A percentile compares a stretch with the other conserved stretches of the same genome.
phyloP scores from a whole-genome alignment of 495 filamentous ascomycete genomes.

The Tuber calosporum region DNA sequence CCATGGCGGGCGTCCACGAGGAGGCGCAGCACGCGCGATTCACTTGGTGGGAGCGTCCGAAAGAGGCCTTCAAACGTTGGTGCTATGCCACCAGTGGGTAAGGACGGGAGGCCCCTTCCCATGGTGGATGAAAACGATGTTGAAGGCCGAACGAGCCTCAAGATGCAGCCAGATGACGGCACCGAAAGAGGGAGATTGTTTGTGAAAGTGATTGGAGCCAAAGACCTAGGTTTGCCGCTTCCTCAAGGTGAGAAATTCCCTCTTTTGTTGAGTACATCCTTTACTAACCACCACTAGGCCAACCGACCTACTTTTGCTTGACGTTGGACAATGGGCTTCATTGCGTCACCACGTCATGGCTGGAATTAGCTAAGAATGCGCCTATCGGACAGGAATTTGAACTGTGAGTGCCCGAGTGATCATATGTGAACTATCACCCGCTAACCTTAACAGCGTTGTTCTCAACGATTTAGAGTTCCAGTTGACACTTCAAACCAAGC shows the following conservation, averaged over 20 bases:
- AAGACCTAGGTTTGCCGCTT: slow-evolving; percentile 84
- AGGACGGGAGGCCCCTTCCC: slow-evolving; percentile 65
- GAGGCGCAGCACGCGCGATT: slow-evolving; percentile 58
- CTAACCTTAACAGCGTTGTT: slow-evolving; percentile 54
- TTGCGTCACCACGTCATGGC: slow-evolving; percentile 92
- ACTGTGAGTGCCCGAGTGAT: slow-evolving; percentile 47
- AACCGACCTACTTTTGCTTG: slow-evolving; percentile 84
- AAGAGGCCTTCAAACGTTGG: slow-evolving; percentile 58
- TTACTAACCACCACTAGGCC: slow-evolving; percentile 54
- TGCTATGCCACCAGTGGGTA: slow-evolving; percentile 72
- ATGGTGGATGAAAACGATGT: slow-evolving; percentile 45
- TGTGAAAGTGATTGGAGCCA: slow-evolving; percentile 94
- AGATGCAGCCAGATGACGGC: slow-evolving; percentile 61
- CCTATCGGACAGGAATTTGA: slow-evolving; percentile 98
- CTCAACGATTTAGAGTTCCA: slow-evolving; percentile 96
- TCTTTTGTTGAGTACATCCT: slow-evolving; percentile 15
- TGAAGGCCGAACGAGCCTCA: slow-evolving; percentile 39
- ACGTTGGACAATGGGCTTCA: slow-evolving; percentile 96
- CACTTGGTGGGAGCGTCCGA: slow-evolving; percentile 43
- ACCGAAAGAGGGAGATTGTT: slow-evolving; percentile 89
- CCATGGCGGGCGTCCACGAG: slow-evolving; percentile 82
- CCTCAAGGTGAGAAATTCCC: slow-evolving; percentile 63
- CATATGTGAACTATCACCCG: neutral
- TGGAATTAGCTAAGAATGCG: slow-evolving; percentile 84
- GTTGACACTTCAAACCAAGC: slow-evolving; percentile 88